These are phyloP conservation scores for Aspergillus leporis DNA, from an alignment of 495 filamentous ascomycete genomes.

Conservation along the genomic window DNA sequence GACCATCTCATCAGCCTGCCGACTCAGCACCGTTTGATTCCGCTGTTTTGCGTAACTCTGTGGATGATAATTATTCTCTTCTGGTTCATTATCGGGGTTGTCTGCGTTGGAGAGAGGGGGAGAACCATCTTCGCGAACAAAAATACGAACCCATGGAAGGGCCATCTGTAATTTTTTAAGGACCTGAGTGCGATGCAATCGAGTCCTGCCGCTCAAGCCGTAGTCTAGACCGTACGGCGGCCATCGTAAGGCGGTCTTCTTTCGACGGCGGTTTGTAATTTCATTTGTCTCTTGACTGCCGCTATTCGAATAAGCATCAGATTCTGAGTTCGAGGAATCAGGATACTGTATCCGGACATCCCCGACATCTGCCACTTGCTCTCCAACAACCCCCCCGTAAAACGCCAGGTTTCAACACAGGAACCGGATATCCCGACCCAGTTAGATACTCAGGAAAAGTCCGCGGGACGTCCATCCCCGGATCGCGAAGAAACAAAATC, in stretches of 20 bases:
- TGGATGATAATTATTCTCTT: no score
- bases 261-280: conserved; percentile 30
- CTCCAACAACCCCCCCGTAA: no score
- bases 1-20: conserved; percentile 42
- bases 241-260: conserved; percentile 41
- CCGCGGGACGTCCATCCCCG: conserved; percentile 38
- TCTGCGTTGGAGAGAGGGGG: no score
- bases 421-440: no score
- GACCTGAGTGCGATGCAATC: conserved; percentile 18
- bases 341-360: conserved; percentile 10
- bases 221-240: conserved; percentile 44
- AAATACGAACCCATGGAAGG: conserved; percentile 37
- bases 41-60: no score
- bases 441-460: no score
- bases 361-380: conserved; percentile 22
- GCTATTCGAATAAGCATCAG: no score
- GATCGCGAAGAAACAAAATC: conserved; percentile 56
- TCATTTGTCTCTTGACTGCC: background rate
- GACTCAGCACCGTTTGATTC: conserved; percentile 25
- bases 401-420: no score
- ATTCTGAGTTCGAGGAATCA: background rate
- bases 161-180: conserved; percentile 30
- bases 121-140: conserved; percentile 5
- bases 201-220: conserved; percentile 23
- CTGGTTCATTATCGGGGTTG: no score